phyloP scores from a whole-genome alignment of 2,329 filamentous ascomycete species.

The Coniella vitis region DNA sequence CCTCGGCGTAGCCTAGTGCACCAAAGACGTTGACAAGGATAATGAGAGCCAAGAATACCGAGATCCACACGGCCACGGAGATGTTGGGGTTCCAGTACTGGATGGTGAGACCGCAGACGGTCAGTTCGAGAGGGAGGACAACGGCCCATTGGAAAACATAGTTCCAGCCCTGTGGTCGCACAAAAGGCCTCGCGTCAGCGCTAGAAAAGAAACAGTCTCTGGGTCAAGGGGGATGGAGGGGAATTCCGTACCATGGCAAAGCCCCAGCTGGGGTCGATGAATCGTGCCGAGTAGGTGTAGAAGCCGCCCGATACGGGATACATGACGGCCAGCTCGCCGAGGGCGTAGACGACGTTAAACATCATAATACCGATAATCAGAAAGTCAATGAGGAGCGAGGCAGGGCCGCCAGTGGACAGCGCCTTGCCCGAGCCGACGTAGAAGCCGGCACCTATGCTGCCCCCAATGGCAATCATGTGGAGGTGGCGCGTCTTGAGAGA shows the following conservation, averaged over 20 bases:
- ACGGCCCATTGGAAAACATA: slow-evolving; percentile 43
- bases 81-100: slow-evolving; percentile 40
- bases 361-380: slow-evolving; percentile 53
- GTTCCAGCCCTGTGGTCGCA: slow-evolving; percentile 30
- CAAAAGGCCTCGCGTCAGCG: too few relatives aligned
- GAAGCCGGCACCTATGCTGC: slow-evolving; percentile 55
- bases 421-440: slow-evolving; percentile 52
- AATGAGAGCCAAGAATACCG: slow-evolving; percentile 46
- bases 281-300: slow-evolving; percentile 49
- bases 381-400: slow-evolving; percentile 40
- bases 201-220: neutral
- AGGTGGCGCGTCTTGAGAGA: slow-evolving; percentile 42
- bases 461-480: slow-evolving; percentile 48
- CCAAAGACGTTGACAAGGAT: slow-evolving; percentile 51
- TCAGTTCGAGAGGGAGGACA: slow-evolving; percentile 41
- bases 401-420: slow-evolving; percentile 39
- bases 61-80: slow-evolving; percentile 46
- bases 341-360: slow-evolving; percentile 55
- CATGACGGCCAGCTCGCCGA: slow-evolving; percentile 50
- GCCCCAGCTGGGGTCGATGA: slow-evolving; percentile 51
- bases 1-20: slow-evolving; percentile 48
- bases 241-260: slow-evolving; percentile 43
- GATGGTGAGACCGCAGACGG: slow-evolving; percentile 42
- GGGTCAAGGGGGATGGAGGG: slow-evolving; percentile 22
- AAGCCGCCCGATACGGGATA: slow-evolving; percentile 53